Evolutionary conservation across 805 yeast genomes (phyloP), one percentile per base, ranked within the genome.

Genomic region (Wickerhamomyces queroliae): DNA sequence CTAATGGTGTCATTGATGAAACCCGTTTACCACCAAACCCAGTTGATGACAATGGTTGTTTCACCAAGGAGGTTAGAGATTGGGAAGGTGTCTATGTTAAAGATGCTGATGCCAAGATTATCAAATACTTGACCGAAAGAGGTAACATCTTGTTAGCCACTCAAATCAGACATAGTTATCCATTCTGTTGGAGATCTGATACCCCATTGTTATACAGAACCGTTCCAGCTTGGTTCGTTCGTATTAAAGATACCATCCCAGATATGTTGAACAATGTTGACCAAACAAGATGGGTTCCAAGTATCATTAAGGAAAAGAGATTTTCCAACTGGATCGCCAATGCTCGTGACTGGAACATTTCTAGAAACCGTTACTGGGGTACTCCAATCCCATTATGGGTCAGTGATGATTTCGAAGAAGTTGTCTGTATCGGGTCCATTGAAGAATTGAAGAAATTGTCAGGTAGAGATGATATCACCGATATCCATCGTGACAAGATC

Each of bases 161-260:
- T 32, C 98, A 93, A 72, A 74, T 90, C 50, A 80, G 81, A 68
- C 99, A 93, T 74, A 83, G 95, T 64, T 93, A 93, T 66, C 99
- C 99, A 56, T 93, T 93, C 83, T 93, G 99, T 72, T 93, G 99
- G 99, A 84, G 99, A 77, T 91, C 98, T 3, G 99, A 93, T 61
- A 93, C 99, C 23, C 99, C 99, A 39, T 78, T 93, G 61, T 65
- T 93, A 50, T 93, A 93, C 72, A 81, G 95, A 70, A 82, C 96
- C 28, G 97, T 93, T 50, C 99, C 99, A 37, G 91, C 98, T 25
- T 93, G 99, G 99, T 93, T 93, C 57, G 93, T 93, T 44, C 83
- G 95, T 61, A 84, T 93, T 41, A 79, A 76, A 51, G 90, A 87
- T 40, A 76, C 86, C 59, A 77, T 91, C 52, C 97, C 97, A 37